Base-by-base conservation (phyloP, 163 green algal species). In the Chlamydomonas reinhardtii region DNA sequence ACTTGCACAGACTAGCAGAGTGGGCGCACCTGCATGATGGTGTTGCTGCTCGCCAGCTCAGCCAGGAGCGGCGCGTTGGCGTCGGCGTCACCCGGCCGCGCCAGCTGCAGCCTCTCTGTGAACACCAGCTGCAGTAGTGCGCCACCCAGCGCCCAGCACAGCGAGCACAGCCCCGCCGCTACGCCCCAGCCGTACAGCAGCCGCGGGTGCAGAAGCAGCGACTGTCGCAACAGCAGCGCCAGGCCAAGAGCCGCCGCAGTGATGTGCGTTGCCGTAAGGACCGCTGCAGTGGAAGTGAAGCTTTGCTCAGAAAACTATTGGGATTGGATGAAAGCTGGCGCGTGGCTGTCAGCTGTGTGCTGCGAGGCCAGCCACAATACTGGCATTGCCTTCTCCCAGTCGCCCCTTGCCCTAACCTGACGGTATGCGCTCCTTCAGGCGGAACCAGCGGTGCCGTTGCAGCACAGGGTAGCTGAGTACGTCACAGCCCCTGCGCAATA, bases 391-490 rank as follows among this genome's bases (percentile, higher is more conserved):
- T 19, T 19, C 2, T 17, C 6, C 14, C 48, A 19, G 48, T 14
- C 48, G 48, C 48, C 5, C 48, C 1, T 17, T 14, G 48, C 14
- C 11, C 48, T 12, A 2, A 91, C 88, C 56, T 71, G 66, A 68
- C 12, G 61, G 66, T 39, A 91, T 69, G 16, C 86, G 79, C 78
- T 91, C 82, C 83, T 91, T 91, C 11, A 93, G 64, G 5, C 89
- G 73, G 75, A 89, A 93, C 76, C 85, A 93, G 4, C 89, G 74
- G 66, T 89, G 83, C 62, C 89, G 84, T 61, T 93, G 89, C 24
- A 93, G 35, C 25, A 83, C 74, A 22, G 89, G 89, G 74, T 89
- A 93, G 65, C 48, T 78, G 15, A 93, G 56, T 14, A 91, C 87
- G 35, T 93, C 75, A 4, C n/a, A 56, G 19, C 87, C 77, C 82